phyloP scores from a whole-genome alignment of 345 rosid genomes.

The Brassica nigra region DNA sequence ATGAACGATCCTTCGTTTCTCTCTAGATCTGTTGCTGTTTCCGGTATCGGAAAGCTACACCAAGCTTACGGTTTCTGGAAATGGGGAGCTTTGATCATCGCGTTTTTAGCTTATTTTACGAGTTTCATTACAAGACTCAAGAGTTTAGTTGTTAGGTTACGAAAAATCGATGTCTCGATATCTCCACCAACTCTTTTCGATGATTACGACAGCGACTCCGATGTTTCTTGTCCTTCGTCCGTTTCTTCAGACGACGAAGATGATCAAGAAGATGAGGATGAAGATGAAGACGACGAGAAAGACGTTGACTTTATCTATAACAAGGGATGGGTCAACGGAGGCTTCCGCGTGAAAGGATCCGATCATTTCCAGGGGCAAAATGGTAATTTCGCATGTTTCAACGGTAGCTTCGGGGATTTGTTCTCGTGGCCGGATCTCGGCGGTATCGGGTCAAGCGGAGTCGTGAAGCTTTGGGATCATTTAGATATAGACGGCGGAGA shows the following conservation, averaged over 20 bases:
- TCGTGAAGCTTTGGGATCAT: slow-evolving; percentile 43
- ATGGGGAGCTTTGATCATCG: slow-evolving; percentile 83
- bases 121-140: slow-evolving; percentile 52
- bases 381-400: slow-evolving; percentile 25
- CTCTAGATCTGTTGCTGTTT: slow-evolving; percentile 46
- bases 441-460: slow-evolving; percentile 40
- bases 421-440: slow-evolving; percentile 45
- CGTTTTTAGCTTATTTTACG: slow-evolving; percentile 66
- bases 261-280: slow-evolving; percentile 11
- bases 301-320: slow-evolving; percentile 25
- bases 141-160: slow-evolving; percentile 51
- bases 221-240: slow-evolving; percentile 38
- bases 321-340: slow-evolving; percentile 38
- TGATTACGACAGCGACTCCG: slow-evolving; percentile 53
- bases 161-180: slow-evolving; percentile 30
- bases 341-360: slow-evolving; percentile 52
- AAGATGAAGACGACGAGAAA: slow-evolving; percentile 25
- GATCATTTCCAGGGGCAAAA: slow-evolving; percentile 31
- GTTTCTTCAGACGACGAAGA: slow-evolving; percentile 44
- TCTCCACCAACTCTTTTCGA: slow-evolving; percentile 25
- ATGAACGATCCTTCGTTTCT: slow-evolving; percentile 49
- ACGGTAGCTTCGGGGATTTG: slow-evolving; percentile 53
- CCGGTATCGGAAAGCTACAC: slow-evolving; percentile 45
- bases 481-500: slow-evolving; percentile 44
- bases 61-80: slow-evolving; percentile 58